phyloP scores from a whole-genome alignment of 2,329 filamentous ascomycete species.

The Stromatinia cepivora region DNA sequence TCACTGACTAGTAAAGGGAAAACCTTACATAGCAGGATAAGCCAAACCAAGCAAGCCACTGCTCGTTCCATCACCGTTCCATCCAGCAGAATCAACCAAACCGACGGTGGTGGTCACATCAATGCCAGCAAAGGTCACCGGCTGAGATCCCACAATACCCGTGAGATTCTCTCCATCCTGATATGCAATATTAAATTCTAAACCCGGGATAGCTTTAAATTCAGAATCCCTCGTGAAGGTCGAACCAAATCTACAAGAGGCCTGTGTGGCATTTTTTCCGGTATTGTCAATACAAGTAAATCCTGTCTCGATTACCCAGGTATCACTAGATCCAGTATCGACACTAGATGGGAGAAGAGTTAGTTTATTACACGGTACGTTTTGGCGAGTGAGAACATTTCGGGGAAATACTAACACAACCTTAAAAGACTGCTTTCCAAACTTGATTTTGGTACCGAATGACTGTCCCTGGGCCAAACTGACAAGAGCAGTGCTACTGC shows the following conservation, averaged over 20 bases:
- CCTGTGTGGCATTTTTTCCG: constrained; percentile 9
- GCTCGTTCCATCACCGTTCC: constrained; percentile 47
- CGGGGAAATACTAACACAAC: constrained; percentile 13
- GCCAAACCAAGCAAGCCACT: constrained; percentile 53
- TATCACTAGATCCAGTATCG: constrained; percentile 51
- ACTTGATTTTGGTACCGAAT: constrained; percentile 29
- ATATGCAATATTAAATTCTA: constrained; percentile 48
- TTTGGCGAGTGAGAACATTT: neutral
- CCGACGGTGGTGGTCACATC: constrained; percentile 49
- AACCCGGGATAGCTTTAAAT: constrained; percentile 43
- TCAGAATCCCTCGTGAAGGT: constrained; percentile 34
- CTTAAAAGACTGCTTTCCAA: constrained; percentile 42
- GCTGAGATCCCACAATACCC: constrained; percentile 45
- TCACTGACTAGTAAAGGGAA: neutral
- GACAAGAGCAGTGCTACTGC: constrained; percentile 9
- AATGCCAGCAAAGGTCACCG: constrained; percentile 49
- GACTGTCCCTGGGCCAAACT: constrained; percentile 16
- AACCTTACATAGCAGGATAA: constrained; percentile 46
- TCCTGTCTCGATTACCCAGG: constrained; percentile 45
- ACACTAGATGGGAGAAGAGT: constrained; percentile 39
- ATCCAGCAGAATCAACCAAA: constrained; percentile 47
- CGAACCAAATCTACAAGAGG: constrained; percentile 26
- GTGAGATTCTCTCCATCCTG: constrained; percentile 46
- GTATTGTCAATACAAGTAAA: constrained; percentile 43
- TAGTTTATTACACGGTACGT: neutral